phyloP scores from a whole-genome alignment of 2,329 filamentous ascomycete species.

The Pseudogymnoascus verrucosus region DNA sequence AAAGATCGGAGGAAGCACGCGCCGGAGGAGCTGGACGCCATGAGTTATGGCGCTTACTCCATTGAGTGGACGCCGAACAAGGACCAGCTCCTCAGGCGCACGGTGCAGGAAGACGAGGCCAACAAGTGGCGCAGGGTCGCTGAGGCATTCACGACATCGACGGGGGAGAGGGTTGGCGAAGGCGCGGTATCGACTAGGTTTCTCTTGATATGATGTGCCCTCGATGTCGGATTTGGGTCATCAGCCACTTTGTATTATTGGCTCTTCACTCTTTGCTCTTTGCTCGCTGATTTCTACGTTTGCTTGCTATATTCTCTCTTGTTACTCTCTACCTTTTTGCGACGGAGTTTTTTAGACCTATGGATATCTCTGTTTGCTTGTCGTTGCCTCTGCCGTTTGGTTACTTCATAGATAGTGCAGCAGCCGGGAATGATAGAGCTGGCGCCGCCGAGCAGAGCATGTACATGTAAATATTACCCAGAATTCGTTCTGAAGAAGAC shows the following conservation, averaged over 20 bases:
- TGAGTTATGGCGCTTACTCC: neutral
- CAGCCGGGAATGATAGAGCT: neutral
- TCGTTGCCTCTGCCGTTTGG: neutral
- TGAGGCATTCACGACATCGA: constrained; percentile 12
- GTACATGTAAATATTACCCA: neutral
- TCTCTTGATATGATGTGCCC: constrained; percentile 8
- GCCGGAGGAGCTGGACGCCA: neutral
- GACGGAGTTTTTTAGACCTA: neutral
- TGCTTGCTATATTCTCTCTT: neutral
- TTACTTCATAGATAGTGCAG: neutral
- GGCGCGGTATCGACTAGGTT: constrained; percentile 6
- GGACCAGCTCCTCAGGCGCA: constrained; percentile 12
- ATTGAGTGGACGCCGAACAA: constrained; percentile 17
- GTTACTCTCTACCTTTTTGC: neutral
- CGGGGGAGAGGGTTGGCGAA: constrained; percentile 12
- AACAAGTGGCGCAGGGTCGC: constrained; percentile 21
- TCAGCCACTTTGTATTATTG: neutral
- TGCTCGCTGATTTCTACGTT: neutral
- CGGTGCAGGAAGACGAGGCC: constrained; percentile 12
- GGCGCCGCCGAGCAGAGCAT: neutral
- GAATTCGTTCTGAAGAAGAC: neutral
- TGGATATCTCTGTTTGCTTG: neutral
- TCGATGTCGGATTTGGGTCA: neutral
- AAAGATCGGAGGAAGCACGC: constrained; percentile 14
- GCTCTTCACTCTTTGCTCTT: neutral